These are phyloP conservation scores for Ophiostoma sp. DNA, from an alignment of 2,329 filamentous ascomycete genomes.

Conservation along the genomic window DNA sequence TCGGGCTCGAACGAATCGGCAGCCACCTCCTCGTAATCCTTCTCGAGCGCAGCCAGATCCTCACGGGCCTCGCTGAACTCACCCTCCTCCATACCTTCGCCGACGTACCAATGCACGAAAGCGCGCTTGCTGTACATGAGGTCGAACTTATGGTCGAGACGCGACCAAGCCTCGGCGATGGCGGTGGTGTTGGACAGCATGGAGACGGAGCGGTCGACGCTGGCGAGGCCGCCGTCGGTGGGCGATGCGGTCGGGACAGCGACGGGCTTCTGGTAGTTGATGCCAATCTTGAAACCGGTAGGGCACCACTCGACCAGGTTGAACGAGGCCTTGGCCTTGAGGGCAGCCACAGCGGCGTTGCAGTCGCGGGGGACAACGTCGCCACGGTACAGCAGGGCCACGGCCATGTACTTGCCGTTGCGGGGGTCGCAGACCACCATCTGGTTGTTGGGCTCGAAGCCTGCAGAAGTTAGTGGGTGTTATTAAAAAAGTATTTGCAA, in stretches of 20 bases:
- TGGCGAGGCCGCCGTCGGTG: constrained; percentile 59
- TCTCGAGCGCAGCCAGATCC: constrained; percentile 81
- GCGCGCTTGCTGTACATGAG: constrained; percentile 78
- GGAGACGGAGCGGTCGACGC: constrained; percentile 62
- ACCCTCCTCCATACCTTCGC: constrained; percentile 90
- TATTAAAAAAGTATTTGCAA: neutral
- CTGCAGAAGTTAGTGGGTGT: constrained; percentile 40
- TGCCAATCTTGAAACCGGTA: constrained; percentile 73
- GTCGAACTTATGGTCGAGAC: constrained; percentile 73
- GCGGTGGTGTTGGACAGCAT: constrained; percentile 77
- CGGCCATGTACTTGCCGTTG: constrained; percentile 76
- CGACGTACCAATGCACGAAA: constrained; percentile 79
- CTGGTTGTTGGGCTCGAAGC: constrained; percentile 77
- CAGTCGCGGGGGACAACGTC: constrained; percentile 71
- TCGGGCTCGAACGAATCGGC: constrained; percentile 67
- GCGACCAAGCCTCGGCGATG: constrained; percentile 72
- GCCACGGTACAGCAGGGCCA: constrained; percentile 70
- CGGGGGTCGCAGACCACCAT: constrained; percentile 75
- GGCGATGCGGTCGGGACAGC: constrained; percentile 55
- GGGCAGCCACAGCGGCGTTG: constrained; percentile 63
- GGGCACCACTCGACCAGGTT: constrained; percentile 76
- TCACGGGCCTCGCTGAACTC: constrained; percentile 87
- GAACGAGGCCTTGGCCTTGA: constrained; percentile 72
- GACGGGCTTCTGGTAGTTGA: constrained; percentile 71
- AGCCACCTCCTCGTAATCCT: constrained; percentile 84